These are phyloP conservation scores for Gossypium aridum DNA, from an alignment of 441 rosid genomes.

Conservation along the genomic window DNA sequence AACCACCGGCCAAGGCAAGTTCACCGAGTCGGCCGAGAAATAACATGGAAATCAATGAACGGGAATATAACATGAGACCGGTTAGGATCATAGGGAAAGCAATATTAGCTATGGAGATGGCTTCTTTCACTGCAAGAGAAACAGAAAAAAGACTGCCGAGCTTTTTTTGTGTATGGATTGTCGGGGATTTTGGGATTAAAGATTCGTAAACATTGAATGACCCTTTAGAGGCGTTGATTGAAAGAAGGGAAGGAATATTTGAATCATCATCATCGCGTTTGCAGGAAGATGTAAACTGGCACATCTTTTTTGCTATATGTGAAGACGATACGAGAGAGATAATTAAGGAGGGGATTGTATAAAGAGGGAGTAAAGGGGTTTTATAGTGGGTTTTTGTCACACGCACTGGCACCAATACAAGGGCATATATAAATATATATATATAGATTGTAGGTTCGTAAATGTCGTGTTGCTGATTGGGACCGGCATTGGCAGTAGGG, in stretches of 20 bases:
- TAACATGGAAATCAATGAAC: conserved; percentile 79
- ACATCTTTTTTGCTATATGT: conserved; percentile 25
- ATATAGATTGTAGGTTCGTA: conserved; percentile 6
- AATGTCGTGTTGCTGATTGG: not conserved
- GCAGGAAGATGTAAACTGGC: conserved; percentile 22
- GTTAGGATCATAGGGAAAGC: conserved; percentile 72
- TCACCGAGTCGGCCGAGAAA: conserved; percentile 76
- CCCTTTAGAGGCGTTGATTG: conserved; percentile 20
- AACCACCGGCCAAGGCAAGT: conserved; percentile 73
- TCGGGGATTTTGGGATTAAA: conserved; percentile 21
- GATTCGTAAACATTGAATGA: conserved; percentile 16
- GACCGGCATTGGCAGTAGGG: conserved; percentile 3
- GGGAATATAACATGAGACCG: conserved; percentile 74
- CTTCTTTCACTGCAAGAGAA: conserved; percentile 34
- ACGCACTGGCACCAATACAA: too few species aligned
- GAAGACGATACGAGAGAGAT: not conserved
- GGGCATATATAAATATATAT: not conserved
- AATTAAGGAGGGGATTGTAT: not conserved
- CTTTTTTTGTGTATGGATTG: conserved; percentile 8
- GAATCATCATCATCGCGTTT: conserved; percentile 3
- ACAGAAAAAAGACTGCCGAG: conserved; percentile 15
- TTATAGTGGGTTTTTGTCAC: conserved; percentile 24
- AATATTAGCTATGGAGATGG: conserved; percentile 41
- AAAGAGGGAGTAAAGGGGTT: conserved; percentile 12
- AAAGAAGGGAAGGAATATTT: conserved; percentile 8